Evolutionary conservation across 1,139 yeast species (phyloP).

Genomic region (Saccharomycopsis hybrid): DNA sequence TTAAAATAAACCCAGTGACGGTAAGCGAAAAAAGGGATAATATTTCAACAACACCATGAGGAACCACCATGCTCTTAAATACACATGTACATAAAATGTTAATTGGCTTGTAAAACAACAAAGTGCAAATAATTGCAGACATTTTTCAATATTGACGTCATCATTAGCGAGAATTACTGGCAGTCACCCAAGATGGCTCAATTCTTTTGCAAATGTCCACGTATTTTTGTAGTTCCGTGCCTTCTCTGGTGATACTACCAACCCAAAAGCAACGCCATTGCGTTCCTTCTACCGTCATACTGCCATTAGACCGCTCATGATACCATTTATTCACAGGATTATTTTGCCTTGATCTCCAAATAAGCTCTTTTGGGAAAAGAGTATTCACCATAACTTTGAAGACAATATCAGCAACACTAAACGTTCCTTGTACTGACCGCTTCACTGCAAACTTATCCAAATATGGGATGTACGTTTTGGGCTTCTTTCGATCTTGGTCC

Average conservation of each 20-base stretch:
- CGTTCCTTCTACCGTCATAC: slow-evolving; percentile 45
- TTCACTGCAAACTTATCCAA: slow-evolving; percentile 91
- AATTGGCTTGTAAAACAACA: no score
- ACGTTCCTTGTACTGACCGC: slow-evolving; percentile 75
- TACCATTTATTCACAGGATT: slow-evolving; percentile 98
- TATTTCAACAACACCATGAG: no score
- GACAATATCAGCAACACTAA: slow-evolving; percentile 89
- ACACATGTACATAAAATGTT: no score
- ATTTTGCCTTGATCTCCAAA: slow-evolving; percentile 82
- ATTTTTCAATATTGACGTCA: no score
- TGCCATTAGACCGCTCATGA: slow-evolving; percentile 82
- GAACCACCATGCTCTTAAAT: no score
- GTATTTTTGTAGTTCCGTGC: slow-evolving; percentile 31
- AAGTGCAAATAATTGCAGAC: no score
- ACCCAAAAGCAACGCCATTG: slow-evolving; percentile 69
- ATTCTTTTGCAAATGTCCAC: slow-evolving; percentile 36
- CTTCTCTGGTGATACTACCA: slow-evolving; percentile 39
- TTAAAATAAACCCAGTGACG: no score
- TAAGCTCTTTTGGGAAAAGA: slow-evolving; percentile 63
- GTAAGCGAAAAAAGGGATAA: no score
- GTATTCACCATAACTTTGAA: slow-evolving; percentile 69
- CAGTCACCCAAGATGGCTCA: slow-evolving; percentile 34
- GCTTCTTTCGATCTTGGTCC: slow-evolving; percentile 20
- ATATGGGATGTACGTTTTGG: slow-evolving; percentile 48
- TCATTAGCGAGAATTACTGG: no score